Percentiles rank a stretch among this genome's conserved stretches.
Evolutionary conservation across 371 early-diverging fungal genomes (phyloP).

Genomic region (Basidiobolus meristosporus): DNA sequence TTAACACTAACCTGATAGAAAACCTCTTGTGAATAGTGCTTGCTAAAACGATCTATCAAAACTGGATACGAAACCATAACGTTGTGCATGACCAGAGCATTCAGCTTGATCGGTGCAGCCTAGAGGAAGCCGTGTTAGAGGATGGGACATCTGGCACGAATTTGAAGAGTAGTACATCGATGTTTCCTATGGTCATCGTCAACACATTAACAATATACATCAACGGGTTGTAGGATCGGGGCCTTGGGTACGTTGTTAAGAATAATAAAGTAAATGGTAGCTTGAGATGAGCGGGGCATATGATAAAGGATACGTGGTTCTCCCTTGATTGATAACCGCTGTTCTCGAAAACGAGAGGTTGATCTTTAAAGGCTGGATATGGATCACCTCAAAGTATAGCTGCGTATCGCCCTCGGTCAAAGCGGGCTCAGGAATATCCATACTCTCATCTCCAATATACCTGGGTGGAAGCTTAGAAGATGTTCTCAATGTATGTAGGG

Average conservation of each 20-base stretch:
- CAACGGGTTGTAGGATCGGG: constrained; percentile 18
- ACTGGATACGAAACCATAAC: constrained; percentile 58
- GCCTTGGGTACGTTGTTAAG: too few relatives aligned
- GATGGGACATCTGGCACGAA: too few relatives aligned
- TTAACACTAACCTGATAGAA: too few relatives aligned
- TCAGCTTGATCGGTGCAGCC: constrained; percentile 78
- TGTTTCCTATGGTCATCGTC: constrained; percentile 92
- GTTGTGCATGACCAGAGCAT: constrained; percentile 83
- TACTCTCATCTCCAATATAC: constrained; percentile 24
- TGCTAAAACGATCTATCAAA: constrained; percentile 50
- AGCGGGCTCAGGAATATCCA: constrained; percentile 52
- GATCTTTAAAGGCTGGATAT: constrained; percentile 85
- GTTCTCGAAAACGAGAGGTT: constrained; percentile 85
- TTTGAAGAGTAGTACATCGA: too few relatives aligned
- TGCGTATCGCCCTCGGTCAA: constrained; percentile 39
- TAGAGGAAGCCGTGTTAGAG: too few relatives aligned
- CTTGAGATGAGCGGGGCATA: too few relatives aligned
- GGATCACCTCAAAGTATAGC: constrained; percentile 86
- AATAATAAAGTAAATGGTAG: too few relatives aligned
- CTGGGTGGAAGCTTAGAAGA: too few relatives aligned
- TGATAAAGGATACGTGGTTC: too few relatives aligned
- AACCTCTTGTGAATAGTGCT: constrained; percentile 83
- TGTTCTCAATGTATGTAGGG: too few relatives aligned
- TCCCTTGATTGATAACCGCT: too few relatives aligned
- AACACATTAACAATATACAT: constrained; percentile 65